These are phyloP conservation scores for Styphnolobium japonicum DNA, from an alignment of 306 rosid genomes.

Conservation along the genomic window DNA sequence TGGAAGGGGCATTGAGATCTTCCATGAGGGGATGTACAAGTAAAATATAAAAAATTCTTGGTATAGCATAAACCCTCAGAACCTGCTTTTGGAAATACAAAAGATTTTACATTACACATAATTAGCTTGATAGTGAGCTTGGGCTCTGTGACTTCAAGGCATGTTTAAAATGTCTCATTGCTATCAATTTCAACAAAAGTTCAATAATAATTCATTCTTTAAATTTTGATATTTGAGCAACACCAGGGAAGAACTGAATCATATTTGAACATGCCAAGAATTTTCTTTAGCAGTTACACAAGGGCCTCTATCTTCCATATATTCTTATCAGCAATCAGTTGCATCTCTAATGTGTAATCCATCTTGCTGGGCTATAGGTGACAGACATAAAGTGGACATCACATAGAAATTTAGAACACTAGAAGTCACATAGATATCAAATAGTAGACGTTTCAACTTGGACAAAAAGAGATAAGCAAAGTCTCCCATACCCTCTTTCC, in stretches of 20 bases:
- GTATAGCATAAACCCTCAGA: neutral
- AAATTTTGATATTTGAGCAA: neutral
- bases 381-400: constrained; percentile 12
- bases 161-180: neutral
- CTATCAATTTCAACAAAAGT: constrained; percentile 10
- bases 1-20: constrained; percentile 29
- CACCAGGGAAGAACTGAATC: neutral
- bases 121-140: neutral
- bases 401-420: neutral
- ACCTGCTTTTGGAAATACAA: constrained; percentile 12
- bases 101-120: neutral
- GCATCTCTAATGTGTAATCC: neutral
- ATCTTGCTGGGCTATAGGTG: neutral
- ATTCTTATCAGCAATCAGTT: neutral
- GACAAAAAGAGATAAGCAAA: neutral
- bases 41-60: constrained; percentile 1
- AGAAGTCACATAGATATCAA: neutral
- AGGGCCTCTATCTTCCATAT: neutral
- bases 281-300: neutral
- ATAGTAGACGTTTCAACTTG: neutral
- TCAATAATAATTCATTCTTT: neutral
- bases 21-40: constrained; percentile 5
- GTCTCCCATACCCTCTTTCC: constrained; percentile 73
- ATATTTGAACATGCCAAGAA: constrained; percentile 19
- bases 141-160: neutral